Percentiles rank a stretch among this genome's conserved stretches.
phyloP scores from a whole-genome alignment of 345 rosid species.

The Eutrema yunnanense region DNA sequence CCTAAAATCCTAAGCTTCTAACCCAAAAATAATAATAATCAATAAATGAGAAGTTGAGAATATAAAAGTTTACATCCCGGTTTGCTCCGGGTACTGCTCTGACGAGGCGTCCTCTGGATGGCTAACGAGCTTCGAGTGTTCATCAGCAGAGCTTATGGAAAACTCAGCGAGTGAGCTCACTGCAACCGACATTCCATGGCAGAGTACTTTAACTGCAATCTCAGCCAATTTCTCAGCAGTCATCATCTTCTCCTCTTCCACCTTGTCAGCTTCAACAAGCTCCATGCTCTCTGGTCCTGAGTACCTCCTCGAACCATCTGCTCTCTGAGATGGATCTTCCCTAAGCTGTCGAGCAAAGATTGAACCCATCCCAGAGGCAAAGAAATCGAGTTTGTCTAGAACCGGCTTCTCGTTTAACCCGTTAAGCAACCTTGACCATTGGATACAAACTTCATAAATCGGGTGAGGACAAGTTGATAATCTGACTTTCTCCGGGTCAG shows the following conservation, averaged over 20 bases:
- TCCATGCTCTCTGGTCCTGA: slow-evolving; percentile 40
- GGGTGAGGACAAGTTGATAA: slow-evolving; percentile 52
- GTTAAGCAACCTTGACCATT: slow-evolving; percentile 80
- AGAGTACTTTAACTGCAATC: slow-evolving; percentile 64
- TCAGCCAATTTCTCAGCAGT: slow-evolving; percentile 71
- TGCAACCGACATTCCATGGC: slow-evolving; percentile 93
- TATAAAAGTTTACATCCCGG: background rate
- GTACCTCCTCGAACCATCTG: slow-evolving; percentile 49
- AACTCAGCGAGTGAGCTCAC: slow-evolving; percentile 69
- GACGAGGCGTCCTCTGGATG: slow-evolving; percentile 40
- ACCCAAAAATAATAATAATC: background rate
- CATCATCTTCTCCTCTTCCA: slow-evolving; percentile 50
- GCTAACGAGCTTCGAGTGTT: slow-evolving; percentile 48
- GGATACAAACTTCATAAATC: slow-evolving; percentile 62
- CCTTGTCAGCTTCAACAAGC: slow-evolving; percentile 47
- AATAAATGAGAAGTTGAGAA: background rate
- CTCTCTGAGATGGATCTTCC: slow-evolving; percentile 40
- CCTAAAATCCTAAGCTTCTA: slow-evolving; percentile 2
- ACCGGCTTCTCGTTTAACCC: slow-evolving; percentile 54
- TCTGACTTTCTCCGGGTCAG: slow-evolving; percentile 60
- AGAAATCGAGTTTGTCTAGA: slow-evolving; percentile 74
- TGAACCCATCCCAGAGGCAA: slow-evolving; percentile 86
- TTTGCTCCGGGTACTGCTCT: slow-evolving; percentile 1
- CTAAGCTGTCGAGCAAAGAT: slow-evolving; percentile 57
- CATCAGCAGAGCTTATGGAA: slow-evolving; percentile 53